Evolutionary conservation across 495 filamentous ascomycete genomes (phyloP), one percentile per base, ranked within the genome.

Genomic region (Xylaria palmicola): DNA sequence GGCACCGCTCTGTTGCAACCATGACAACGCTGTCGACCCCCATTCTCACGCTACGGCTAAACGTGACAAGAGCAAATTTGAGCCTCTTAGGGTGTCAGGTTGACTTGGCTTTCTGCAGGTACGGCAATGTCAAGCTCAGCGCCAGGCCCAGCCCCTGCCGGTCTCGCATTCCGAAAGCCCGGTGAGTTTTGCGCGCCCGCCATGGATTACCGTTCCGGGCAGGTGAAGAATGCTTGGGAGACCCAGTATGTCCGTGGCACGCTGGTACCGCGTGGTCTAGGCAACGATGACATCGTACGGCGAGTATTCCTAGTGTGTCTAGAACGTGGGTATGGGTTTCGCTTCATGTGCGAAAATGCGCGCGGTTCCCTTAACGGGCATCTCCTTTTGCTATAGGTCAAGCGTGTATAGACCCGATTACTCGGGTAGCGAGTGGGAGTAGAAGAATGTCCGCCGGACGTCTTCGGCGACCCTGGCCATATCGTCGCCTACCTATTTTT

Each of bases 41-140:
- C n/a, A n/a, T n/a, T n/a, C n/a, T n/a, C n/a, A n/a, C n/a, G n/a
- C 87, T 88, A 65, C 90, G 88, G 34, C 84, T 87, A 71, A 90
- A 89, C 40, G 90, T 73, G 68, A 88, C 79, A 4, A 88, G 84
- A 22, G 87, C 85, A 72, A 86, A 87, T 68, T 70, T 76, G 15
- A 73, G 69, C 48, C 40, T 65, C 26, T 65, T 65, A 48, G 54
- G n/a, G 15, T 58, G 60, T 65, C 44, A 58, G 22, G 2, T 44
- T 52, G 32, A 62, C 62, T 75, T 72, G 27, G 72, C 83, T 44
- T 74, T 78, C 41, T 83, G 77, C 4, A 75, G 77, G 55, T 79
- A 77, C 65, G 75, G 79, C 65, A 79, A 74, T 20, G 79, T 71
- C 20, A 77, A 74, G 56, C 75, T 74, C 37, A 36, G 66, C 56